Conservation (phyloP, 176 grass and related monocot species). For the Microstegium vimineum region DNA sequence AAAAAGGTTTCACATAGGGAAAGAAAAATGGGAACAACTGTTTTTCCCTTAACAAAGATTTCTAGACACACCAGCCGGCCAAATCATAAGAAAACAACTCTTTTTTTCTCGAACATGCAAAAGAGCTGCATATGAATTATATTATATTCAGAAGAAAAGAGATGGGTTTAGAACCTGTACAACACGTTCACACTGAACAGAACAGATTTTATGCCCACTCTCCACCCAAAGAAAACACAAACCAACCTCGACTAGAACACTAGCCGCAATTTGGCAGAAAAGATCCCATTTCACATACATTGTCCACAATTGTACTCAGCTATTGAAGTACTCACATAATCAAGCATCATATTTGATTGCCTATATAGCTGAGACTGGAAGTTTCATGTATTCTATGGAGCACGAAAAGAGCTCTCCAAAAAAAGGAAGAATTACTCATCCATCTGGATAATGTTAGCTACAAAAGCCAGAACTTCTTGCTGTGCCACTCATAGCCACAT, state of each 20-base stretch:
- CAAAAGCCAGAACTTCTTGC: background rate
- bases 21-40: background rate
- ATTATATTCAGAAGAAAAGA: background rate
- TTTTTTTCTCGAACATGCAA: background rate
- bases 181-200: background rate
- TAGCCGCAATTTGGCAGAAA: background rate
- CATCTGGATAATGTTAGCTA: background rate
- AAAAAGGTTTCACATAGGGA: background rate
- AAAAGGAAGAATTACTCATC: background rate
- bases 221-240: background rate
- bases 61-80: background rate
- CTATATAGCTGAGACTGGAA: background rate
- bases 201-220: background rate
- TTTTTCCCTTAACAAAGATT: background rate
- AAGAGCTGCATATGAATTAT: background rate
- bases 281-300: background rate
- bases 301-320: background rate
- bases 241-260: background rate
- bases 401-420: background rate
- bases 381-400: background rate
- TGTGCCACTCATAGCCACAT: background rate
- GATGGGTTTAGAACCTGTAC: background rate
- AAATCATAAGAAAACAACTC: background rate
- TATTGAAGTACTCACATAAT: background rate
- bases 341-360: background rate